These are phyloP conservation scores for Collybiopsis luxurians DNA, from an alignment of 768 basidiomycete genomes.

Conservation along the genomic window DNA sequence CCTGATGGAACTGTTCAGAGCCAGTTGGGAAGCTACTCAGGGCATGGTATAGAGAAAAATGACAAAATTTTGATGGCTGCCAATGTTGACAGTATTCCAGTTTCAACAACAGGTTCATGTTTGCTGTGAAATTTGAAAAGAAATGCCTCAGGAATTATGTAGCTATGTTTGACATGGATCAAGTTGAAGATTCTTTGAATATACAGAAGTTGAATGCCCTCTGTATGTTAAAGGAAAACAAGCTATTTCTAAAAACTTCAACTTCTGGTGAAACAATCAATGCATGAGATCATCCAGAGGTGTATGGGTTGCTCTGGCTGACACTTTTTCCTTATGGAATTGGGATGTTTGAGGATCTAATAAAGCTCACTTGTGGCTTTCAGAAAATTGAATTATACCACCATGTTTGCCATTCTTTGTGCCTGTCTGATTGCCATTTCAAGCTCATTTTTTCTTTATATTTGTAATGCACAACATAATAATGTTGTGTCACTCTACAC, in stretches of 20 bases:
- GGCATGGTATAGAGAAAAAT: constrained; percentile 12
- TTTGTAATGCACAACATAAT: constrained; percentile 16
- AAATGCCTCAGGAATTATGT: neutral
- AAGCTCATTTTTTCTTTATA: constrained; percentile 11
- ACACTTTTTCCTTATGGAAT: constrained; percentile 6
- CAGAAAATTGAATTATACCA: neutral
- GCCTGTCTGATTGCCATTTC: constrained; percentile 10
- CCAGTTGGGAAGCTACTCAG: constrained; percentile 11
- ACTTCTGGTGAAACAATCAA: neutral
- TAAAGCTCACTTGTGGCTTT: neutral
- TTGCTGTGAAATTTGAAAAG: neutral
- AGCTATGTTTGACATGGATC: constrained; percentile 7
- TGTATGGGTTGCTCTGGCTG: constrained; percentile 16
- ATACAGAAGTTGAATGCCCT: constrained; percentile 6
- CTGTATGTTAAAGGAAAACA: neutral
- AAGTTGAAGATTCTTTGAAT: neutral
- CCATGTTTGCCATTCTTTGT: constrained; percentile 1
- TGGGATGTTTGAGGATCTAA: constrained; percentile 9
- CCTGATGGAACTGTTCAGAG: constrained; percentile 3
- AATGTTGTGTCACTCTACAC: constrained; percentile 8
- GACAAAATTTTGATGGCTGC: no score
- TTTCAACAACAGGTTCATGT: neutral
- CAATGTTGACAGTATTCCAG: constrained; percentile 4
- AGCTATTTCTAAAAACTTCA: constrained; percentile 8
- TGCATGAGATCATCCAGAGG: constrained; percentile 11